phyloP scores from a whole-genome alignment of 805 yeast species.

The Saccharomycopsis fermentans region DNA sequence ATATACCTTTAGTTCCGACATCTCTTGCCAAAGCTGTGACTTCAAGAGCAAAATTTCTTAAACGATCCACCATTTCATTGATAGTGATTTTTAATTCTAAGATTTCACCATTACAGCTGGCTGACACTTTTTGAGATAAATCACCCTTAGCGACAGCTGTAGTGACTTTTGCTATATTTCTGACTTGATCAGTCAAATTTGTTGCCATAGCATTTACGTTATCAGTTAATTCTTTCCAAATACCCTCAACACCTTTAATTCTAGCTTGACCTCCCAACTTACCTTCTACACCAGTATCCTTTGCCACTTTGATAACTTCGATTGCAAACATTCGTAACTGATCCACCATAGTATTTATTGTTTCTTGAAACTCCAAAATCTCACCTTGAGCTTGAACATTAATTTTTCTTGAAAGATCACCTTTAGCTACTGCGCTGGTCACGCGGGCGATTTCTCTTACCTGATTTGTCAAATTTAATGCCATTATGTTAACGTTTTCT shows the following conservation, averaged over 20 bases:
- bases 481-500: conserved; percentile 78
- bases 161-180: conserved; percentile 79
- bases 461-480: conserved; percentile 16
- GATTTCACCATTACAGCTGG: conserved; percentile 77
- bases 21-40: conserved; percentile 83
- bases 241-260: conserved; percentile 70
- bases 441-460: conserved; percentile 78
- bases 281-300: conserved; percentile 90
- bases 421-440: conserved; percentile 79
- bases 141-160: conserved; percentile 85
- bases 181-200: conserved; percentile 77
- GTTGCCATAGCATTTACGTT: conserved; percentile 87
- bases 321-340: conserved; percentile 75
- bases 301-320: conserved; percentile 78
- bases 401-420: conserved; percentile 73
- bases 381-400: conserved; percentile 91
- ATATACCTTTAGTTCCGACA: conserved; percentile 80
- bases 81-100: conserved; percentile 70
- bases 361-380: conserved; percentile 73
- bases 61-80: conserved; percentile 82
- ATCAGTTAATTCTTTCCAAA: conserved; percentile 81
- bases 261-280: conserved; percentile 82
- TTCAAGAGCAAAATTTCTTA: conserved; percentile 71
- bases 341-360: conserved; percentile 83
- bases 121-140: conserved; percentile 69